Evolutionary conservation across 495 filamentous ascomycete genomes (phyloP).

Genomic region (Hypoxylon rickii): DNA sequence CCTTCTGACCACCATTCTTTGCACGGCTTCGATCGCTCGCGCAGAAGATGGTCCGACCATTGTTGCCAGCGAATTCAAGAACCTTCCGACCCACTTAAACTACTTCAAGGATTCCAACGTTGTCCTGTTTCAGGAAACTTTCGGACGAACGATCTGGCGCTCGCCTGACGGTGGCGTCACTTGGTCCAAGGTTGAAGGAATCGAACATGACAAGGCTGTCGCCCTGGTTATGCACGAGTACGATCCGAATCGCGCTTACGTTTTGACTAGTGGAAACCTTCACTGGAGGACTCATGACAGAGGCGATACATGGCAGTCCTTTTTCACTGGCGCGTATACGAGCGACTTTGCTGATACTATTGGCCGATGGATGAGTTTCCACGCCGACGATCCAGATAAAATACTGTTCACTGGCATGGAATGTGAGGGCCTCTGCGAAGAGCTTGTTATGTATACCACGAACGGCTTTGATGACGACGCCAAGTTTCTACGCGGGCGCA

Average conservation of each 20-base stretch:
- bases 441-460: constrained; percentile 74
- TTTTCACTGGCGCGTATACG: constrained; percentile 59
- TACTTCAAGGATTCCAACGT: constrained; percentile 90
- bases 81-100: constrained; percentile 63
- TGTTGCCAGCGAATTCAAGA: constrained; percentile 60
- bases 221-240: constrained; percentile 73
- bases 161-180: constrained; percentile 77
- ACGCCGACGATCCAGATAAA: constrained; percentile 77
- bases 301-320: constrained; percentile 78
- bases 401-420: constrained; percentile 78
- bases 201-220: constrained; percentile 63
- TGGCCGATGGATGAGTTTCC: constrained; percentile 64
- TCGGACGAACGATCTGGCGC: constrained; percentile 62
- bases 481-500: constrained; percentile 63
- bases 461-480: constrained; percentile 75
- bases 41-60: constrained; percentile 58
- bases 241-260: constrained; percentile 77
- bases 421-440: constrained; percentile 63
- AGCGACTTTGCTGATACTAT: constrained; percentile 51
- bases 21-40: constrained; percentile 42
- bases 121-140: constrained; percentile 64
- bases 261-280: constrained; percentile 62
- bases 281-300: constrained; percentile 84
- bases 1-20: constrained; percentile 33
- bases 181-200: constrained; percentile 69